These are phyloP conservation scores for Juglanconis sp. DNA, from an alignment of 2,329 filamentous ascomycete species.

Conservation along the genomic window DNA sequence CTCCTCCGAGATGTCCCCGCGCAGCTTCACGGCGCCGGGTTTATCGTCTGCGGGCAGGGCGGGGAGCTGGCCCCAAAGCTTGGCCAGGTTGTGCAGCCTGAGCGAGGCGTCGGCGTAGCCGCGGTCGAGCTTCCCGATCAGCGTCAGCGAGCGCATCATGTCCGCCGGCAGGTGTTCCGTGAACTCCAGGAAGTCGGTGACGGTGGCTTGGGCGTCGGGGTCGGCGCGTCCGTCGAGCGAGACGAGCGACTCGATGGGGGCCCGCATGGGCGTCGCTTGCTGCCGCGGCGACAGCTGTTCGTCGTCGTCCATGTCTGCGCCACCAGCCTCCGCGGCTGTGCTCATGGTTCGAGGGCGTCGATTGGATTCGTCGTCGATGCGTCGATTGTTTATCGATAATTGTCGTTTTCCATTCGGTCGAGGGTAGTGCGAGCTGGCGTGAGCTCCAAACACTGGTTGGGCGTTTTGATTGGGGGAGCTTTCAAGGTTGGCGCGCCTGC, in stretches of 20 bases:
- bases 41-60: conserved; percentile 44
- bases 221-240: conserved; percentile 53
- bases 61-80: conserved; percentile 55
- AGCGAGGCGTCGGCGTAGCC: conserved; percentile 54
- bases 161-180: conserved; percentile 68
- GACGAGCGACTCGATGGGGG: conserved; percentile 28
- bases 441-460: neutral
- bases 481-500: too few relatives aligned
- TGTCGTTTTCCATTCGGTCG: neutral
- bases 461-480: neutral
- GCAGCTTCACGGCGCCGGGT: conserved; percentile 47
- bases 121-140: conserved; percentile 63
- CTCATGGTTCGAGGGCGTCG: conserved; percentile 19
- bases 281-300: conserved; percentile 35
- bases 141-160: conserved; percentile 61
- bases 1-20: conserved; percentile 58
- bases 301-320: conserved; percentile 25
- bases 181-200: conserved; percentile 67
- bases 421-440: neutral
- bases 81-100: conserved; percentile 54
- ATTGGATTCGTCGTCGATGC: neutral
- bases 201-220: conserved; percentile 66
- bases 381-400: neutral
- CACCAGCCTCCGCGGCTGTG: conserved; percentile 17
- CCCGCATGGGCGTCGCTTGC: conserved; percentile 30